Evolutionary conservation across 148 eudicot genomes (phyloP), one percentile per base, ranked within the genome.

Genomic region (Talinum fruticosum): DNA sequence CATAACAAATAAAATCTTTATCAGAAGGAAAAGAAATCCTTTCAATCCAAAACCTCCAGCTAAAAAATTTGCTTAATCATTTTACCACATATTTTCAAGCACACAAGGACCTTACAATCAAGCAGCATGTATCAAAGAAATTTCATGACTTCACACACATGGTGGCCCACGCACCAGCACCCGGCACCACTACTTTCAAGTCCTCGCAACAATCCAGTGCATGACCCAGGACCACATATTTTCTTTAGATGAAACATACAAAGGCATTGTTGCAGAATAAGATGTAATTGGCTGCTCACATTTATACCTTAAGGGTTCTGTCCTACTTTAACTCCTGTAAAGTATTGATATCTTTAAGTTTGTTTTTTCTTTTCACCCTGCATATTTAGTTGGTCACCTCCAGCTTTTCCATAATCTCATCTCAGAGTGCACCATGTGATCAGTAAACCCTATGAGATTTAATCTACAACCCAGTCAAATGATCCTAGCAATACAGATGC

Each of bases 1-100:
- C 66, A 75, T 47, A 44, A 47, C 68, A 80, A 85, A 83, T 33
- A 38, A 78, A 83, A n/a, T n/a, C 61, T 49, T 69, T 71, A 73
- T 81, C 59, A 85, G 82, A 24, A 71, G 71, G 54, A 8, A 67
- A 62, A 49, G 38, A 71, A 72, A 8, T 35, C 23, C 38, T 24
- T 66, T 66, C 5, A 72, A n/a, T 26, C 59, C 13, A n/a, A n/a
- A n/a, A n/a, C n/a, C n/a, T n/a, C n/a, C n/a, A n/a, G n/a, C 12
- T 41, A 0, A 41, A 41, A 37, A 3, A 41, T 7, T 41, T 41
- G 47, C 57, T 51, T 14, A 51, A 51, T 51, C 57, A 15, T 51
- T 51, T 51, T 51, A 41, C 6, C 57, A 18, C 15, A 51, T n/a
- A 51, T 2, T 18, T 51, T 51, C 57, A 41, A 73, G 59, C 3